Evolutionary conservation across 176 grass and related monocot genomes (phyloP).

Genomic region (Coix lacrymajobi): DNA sequence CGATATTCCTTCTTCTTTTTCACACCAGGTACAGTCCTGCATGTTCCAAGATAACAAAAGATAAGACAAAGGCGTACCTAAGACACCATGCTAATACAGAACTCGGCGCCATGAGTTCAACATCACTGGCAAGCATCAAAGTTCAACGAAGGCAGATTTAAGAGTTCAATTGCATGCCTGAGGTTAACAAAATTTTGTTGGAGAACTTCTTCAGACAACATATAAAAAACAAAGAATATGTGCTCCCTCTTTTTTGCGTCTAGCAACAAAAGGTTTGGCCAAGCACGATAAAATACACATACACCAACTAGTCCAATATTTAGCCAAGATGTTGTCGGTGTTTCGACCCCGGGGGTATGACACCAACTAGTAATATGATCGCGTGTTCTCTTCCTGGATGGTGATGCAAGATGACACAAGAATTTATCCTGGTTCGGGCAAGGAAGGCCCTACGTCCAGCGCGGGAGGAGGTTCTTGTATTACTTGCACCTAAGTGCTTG

Average conservation of each 20-base stretch:
- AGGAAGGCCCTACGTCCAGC: too few species aligned
- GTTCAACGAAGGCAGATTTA: not conserved
- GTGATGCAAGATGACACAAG: too few species aligned
- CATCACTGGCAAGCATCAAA: not conserved
- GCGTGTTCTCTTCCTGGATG: too few species aligned
- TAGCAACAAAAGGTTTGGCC: not conserved
- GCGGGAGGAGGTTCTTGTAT: too few species aligned
- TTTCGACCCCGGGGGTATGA: too few species aligned
- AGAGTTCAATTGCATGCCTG: not conserved
- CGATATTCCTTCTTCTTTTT: conserved; percentile 99
- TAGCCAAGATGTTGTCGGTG: not conserved
- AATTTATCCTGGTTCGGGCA: too few species aligned
- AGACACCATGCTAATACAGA: not conserved
- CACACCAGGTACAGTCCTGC: conserved; percentile 85
- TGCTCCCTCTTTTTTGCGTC: not conserved
- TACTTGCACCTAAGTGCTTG: too few species aligned
- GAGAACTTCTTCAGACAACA: not conserved
- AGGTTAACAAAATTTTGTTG: not conserved
- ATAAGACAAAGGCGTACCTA: not conserved
- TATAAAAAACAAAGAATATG: not conserved
- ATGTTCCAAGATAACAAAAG: conserved; percentile 23
- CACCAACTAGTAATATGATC: too few species aligned
- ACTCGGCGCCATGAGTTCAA: not conserved
- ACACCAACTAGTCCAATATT: not conserved
- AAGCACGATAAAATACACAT: not conserved